A percentile compares a stretch with the other conserved stretches of the same genome.
These are phyloP conservation scores for Cardamine occulta DNA, from an alignment of 345 rosid species.

Conservation along the genomic window DNA sequence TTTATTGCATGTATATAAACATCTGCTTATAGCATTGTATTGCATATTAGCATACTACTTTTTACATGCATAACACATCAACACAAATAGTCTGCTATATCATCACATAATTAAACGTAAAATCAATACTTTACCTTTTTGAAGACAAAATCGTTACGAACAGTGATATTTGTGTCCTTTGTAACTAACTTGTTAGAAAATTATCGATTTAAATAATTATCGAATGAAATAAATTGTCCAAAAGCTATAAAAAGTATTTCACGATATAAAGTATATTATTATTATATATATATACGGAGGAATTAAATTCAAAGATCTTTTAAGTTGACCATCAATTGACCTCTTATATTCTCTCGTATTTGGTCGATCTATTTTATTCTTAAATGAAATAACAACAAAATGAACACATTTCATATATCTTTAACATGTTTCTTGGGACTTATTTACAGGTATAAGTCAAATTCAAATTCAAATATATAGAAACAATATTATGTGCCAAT, in stretches of 20 bases:
- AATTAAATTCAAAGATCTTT: slow-evolving; percentile 25
- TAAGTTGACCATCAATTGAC: slow-evolving; percentile 40
- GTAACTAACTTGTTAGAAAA: slow-evolving; percentile 5
- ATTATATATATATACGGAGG: slow-evolving; percentile 31
- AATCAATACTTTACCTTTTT: slow-evolving; percentile 1
- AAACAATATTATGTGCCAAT: neutral
- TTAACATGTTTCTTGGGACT: neutral
- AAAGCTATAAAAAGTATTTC: slow-evolving; percentile 21
- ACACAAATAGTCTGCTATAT: neutral
- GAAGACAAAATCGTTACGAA: slow-evolving; percentile 9
- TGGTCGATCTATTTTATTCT: slow-evolving; percentile 26
- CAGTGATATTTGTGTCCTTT: slow-evolving; percentile 1
- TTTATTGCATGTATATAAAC: neutral
- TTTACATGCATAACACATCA: neutral
- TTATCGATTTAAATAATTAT: slow-evolving; percentile 7
- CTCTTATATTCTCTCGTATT: neutral
- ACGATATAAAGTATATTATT: slow-evolving; percentile 6
- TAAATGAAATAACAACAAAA: slow-evolving; percentile 35
- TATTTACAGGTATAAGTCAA: slow-evolving; percentile 4
- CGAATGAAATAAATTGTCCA: neutral
- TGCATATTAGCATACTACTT: neutral
- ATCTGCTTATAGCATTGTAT: neutral
- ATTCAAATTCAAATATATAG: neutral
- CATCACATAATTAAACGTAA: slow-evolving; percentile 3
- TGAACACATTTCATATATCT: slow-evolving; percentile 4